Evolutionary conservation across 805 yeast genomes (phyloP).

Genomic region (Dipodascopsis tothii): DNA sequence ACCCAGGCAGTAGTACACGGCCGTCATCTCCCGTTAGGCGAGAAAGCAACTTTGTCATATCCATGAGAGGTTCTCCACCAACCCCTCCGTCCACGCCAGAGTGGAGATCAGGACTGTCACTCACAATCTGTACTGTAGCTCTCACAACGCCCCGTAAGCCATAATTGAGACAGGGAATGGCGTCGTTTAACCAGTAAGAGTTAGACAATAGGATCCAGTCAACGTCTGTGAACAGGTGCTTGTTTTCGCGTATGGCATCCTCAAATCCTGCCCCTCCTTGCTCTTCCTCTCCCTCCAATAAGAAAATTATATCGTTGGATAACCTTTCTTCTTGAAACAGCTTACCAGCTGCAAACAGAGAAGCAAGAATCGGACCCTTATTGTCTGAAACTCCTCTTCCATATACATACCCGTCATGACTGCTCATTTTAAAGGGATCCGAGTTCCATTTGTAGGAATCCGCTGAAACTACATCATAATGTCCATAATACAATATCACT

Average conservation of each 20-base stretch:
- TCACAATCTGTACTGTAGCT: constrained; percentile 59
- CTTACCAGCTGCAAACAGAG: constrained; percentile 79
- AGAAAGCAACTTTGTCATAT: constrained; percentile 64
- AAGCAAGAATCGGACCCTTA: constrained; percentile 86
- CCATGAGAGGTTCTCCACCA: constrained; percentile 80
- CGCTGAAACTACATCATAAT: constrained; percentile 86
- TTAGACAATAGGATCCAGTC: constrained; percentile 89
- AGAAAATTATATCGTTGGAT: constrained; percentile 65
- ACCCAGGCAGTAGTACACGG: constrained; percentile 55
- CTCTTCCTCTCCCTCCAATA: constrained; percentile 94
- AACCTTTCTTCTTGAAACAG: constrained; percentile 46
- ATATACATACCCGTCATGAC: constrained; percentile 75
- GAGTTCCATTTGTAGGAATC: constrained; percentile 60
- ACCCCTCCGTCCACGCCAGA: constrained; percentile 97
- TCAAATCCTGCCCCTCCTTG: constrained; percentile 83
- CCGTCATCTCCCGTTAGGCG: constrained; percentile 51
- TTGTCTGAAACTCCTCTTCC: constrained; percentile 94
- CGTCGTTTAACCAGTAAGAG: constrained; percentile 88
- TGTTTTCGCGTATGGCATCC: constrained; percentile 49
- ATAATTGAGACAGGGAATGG: constrained; percentile 83
- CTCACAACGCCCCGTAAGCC: constrained; percentile 89
- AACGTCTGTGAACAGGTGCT: constrained; percentile 43
- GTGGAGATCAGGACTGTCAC: constrained; percentile 81
- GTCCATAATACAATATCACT: constrained; percentile 82
- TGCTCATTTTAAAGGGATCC: constrained; percentile 68